Conservation (phyloP, 257 asterid genomes). For the Apocynum venetum region DNA sequence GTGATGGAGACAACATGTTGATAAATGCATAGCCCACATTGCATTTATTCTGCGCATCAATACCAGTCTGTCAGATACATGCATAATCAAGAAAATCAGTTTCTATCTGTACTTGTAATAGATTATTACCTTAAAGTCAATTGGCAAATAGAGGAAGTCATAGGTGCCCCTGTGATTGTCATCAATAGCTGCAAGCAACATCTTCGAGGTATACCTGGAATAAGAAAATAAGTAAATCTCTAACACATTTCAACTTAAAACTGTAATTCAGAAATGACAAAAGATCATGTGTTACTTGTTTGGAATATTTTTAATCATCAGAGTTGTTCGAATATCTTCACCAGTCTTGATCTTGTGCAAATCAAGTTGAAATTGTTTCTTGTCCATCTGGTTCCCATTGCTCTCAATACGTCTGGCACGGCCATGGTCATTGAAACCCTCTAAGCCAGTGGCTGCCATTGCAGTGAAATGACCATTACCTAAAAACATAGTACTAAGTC, state of each 20-base stretch:
- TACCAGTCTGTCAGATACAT: slow-evolving; percentile 12
- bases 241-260: not conserved
- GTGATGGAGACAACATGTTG: slow-evolving; percentile 66
- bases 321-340: slow-evolving; percentile 64
- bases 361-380: slow-evolving; percentile 56
- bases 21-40: slow-evolving; percentile 89
- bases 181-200: slow-evolving; percentile 66
- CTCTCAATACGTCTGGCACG: slow-evolving; percentile 32
- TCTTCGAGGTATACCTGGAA: slow-evolving; percentile 73
- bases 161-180: slow-evolving; percentile 66
- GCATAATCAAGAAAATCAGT: not conserved
- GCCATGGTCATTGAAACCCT: slow-evolving; percentile 41
- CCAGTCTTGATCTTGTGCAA: slow-evolving; percentile 58
- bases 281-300: slow-evolving; percentile 50
- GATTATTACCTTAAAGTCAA: slow-evolving; percentile 63
- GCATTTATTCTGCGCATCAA: slow-evolving; percentile 73
- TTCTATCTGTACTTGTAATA: slow-evolving; percentile 1
- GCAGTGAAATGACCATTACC: slow-evolving; percentile 33
- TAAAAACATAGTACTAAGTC: slow-evolving; percentile 33
- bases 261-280: not conserved
- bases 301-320: slow-evolving; percentile 83
- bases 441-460: slow-evolving; percentile 26
- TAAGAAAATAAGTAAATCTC: slow-evolving; percentile 6
- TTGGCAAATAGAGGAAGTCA: slow-evolving; percentile 81
- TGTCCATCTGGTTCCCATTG: slow-evolving; percentile 43